Evolutionary conservation across 495 filamentous ascomycete genomes (phyloP).

Genomic region (Peziza echinospora): DNA sequence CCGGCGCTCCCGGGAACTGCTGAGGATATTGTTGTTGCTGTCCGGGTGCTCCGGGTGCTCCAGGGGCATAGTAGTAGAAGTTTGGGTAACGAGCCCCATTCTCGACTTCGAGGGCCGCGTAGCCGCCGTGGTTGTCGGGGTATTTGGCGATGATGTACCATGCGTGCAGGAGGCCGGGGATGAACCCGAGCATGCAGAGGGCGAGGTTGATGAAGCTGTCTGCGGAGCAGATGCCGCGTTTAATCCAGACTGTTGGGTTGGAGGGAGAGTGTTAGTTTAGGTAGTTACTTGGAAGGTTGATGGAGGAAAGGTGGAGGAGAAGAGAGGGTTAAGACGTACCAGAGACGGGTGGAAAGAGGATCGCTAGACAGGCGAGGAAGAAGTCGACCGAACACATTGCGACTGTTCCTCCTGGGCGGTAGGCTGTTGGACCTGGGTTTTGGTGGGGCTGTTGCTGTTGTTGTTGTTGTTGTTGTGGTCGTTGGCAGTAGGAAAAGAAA

Average conservation of each 20-base stretch:
- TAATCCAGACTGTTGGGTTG: conserved; percentile 61
- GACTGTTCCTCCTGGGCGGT: neutral
- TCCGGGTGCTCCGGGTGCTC: conserved; percentile 10
- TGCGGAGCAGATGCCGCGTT: conserved; percentile 75
- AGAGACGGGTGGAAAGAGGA: conserved; percentile 83
- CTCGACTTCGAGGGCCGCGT: conserved; percentile 37
- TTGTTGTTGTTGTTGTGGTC: too few species aligned
- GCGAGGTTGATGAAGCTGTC: conserved; percentile 91
- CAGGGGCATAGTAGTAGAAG: conserved; percentile 21
- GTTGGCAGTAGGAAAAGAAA: too few species aligned
- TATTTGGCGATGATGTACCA: conserved; percentile 96
- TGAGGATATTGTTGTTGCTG: conserved; percentile 23
- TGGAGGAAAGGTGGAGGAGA: conserved; percentile 8
- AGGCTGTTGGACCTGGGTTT: too few species aligned
- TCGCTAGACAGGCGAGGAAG: conserved; percentile 69
- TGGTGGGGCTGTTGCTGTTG: too few species aligned
- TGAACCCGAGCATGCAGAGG: conserved; percentile 67
- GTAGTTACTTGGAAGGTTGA: conserved; percentile 7
- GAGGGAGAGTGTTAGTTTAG: conserved; percentile 11
- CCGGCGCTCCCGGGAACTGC: conserved; percentile 16
- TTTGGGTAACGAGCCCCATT: conserved; percentile 16
- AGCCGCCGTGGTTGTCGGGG: conserved; percentile 49
- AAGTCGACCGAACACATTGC: conserved; percentile 47
- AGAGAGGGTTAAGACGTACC: conserved; percentile 34
- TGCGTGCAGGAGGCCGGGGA: conserved; percentile 80